Percentiles rank a stretch among this genome's conserved stretches.
These are phyloP conservation scores for Saposhnikovia divaricata DNA, from an alignment of 129 eudicot genomes.

Conservation along the genomic window DNA sequence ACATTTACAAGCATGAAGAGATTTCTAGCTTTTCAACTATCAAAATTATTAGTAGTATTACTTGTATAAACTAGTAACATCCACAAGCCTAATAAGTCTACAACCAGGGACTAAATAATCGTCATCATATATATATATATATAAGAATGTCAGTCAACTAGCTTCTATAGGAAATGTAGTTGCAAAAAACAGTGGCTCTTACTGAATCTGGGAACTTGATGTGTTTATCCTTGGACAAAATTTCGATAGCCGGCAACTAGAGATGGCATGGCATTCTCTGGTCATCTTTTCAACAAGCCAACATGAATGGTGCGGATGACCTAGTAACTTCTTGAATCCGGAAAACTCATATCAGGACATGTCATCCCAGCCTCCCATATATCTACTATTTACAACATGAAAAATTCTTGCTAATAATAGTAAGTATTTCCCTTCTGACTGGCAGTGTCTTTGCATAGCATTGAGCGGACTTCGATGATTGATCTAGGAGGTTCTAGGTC, in stretches of 20 bases:
- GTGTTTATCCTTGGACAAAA: not conserved
- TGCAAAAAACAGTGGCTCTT: not conserved
- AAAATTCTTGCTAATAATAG: constrained; percentile 33
- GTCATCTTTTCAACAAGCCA: not conserved
- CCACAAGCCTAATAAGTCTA: not conserved
- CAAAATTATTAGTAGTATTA: not conserved
- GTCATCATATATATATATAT: not conserved
- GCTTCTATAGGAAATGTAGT: not conserved
- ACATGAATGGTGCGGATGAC: not conserved
- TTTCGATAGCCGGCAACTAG: not conserved
- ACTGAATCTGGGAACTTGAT: not conserved
- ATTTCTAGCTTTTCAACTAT: not conserved
- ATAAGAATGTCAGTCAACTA: not conserved
- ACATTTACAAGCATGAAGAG: not conserved
- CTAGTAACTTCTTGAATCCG: not conserved
- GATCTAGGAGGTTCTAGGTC: constrained; percentile 78
- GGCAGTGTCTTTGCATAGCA: constrained; percentile 61
- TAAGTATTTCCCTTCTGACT: constrained; percentile 43
- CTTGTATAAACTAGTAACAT: not conserved
- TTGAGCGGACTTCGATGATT: constrained; percentile 56
- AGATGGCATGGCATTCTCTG: not conserved
- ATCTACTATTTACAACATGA: constrained; percentile 23
- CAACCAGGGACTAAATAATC: not conserved
- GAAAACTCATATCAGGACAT: not conserved
- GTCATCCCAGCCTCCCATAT: constrained; percentile 5